phyloP scores from a whole-genome alignment of 2,329 filamentous ascomycete species.

The Botrytis fabae region DNA sequence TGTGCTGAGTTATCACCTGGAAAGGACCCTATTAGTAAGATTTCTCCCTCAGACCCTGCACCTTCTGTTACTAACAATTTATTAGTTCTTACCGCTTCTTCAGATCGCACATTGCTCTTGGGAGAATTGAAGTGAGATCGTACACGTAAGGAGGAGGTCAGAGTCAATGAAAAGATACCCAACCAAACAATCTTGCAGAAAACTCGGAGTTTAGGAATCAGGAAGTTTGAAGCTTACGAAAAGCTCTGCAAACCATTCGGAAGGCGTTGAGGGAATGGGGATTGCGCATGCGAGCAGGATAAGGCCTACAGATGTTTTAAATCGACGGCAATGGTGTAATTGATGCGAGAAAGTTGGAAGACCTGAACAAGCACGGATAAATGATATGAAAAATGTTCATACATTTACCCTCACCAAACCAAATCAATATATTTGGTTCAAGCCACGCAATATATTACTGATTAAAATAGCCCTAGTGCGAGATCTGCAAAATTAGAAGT shows the following conservation, averaged over 20 bases:
- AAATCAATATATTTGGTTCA: slow-evolving; percentile 16
- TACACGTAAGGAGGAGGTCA: not conserved
- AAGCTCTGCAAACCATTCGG: not conserved
- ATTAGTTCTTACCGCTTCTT: slow-evolving; percentile 81
- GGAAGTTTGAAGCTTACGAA: not conserved
- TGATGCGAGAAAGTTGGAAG: not conserved
- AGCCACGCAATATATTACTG: slow-evolving; percentile 6
- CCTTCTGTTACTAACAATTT: slow-evolving; percentile 28
- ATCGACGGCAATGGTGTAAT: slow-evolving; percentile 15
- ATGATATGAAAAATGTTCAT: slow-evolving; percentile 1
- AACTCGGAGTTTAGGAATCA: slow-evolving; percentile 6
- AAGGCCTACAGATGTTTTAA: slow-evolving; percentile 15
- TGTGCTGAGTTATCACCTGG: slow-evolving; percentile 87
- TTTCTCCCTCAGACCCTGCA: slow-evolving; percentile 10
- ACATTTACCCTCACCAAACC: slow-evolving; percentile 7
- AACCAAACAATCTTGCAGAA: not conserved
- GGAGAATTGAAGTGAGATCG: slow-evolving; percentile 70
- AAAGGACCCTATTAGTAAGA: slow-evolving; percentile 84
- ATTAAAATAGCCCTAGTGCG: not conserved
- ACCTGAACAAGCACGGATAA: slow-evolving; percentile 5
- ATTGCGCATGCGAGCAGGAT: not conserved
- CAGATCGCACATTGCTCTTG: slow-evolving; percentile 81
- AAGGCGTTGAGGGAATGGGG: not conserved
- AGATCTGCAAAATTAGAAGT: slow-evolving; percentile 12
- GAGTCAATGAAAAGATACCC: slow-evolving; percentile 21